Base-by-base conservation (phyloP, 805 yeast genomes). In the Wickerhamomyces hampshirensis region DNA sequence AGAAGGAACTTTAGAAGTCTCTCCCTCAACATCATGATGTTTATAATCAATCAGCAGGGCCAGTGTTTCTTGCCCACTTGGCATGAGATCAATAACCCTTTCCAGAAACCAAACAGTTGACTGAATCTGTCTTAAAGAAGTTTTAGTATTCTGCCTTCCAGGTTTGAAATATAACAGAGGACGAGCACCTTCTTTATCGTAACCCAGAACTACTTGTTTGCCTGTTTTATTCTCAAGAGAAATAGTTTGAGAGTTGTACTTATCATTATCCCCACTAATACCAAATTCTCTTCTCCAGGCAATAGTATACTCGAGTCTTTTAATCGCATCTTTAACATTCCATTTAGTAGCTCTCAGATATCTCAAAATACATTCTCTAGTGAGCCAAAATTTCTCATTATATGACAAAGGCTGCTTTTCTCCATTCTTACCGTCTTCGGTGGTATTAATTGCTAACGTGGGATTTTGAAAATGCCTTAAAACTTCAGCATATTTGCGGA, bases 251-350 rank as follows among this genome's bases (percentile, higher is more conserved):
- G 79, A 68, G 16, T 74, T 79, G 23, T 81, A 65, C 17, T 39
- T 50, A 42, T 71, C 73, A 38, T 65, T 79, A 43, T 66, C 73
- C 14, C 56, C 71, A 28, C 68, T 59, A 16, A 82, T 77, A 16
- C 96, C 96, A 55, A 87, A 88, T 47, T 84, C 89, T 48, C 96
- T 77, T 63, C 98, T 75, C 98, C 98, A 91, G 3, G 83, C 80
- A 16, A 91, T 48, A 0, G 97, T 80, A 26, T 75, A 73, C 47
- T 77, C 81, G 8, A 91, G 66, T 51, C 98, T 74, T 38, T 73
- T 72, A 30, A 78, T 79, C 26, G 93, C 83, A n/a, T 81, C 86
- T 17, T 69, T 61, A 0, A 68, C 69, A 21, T 73, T 66, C 96
- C 98, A 93, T 59, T 86, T 89, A n/a, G 96, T 82, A 14, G 98